Evolutionary conservation across 345 rosid species (phyloP).

Genomic region (Clausena lansium): DNA sequence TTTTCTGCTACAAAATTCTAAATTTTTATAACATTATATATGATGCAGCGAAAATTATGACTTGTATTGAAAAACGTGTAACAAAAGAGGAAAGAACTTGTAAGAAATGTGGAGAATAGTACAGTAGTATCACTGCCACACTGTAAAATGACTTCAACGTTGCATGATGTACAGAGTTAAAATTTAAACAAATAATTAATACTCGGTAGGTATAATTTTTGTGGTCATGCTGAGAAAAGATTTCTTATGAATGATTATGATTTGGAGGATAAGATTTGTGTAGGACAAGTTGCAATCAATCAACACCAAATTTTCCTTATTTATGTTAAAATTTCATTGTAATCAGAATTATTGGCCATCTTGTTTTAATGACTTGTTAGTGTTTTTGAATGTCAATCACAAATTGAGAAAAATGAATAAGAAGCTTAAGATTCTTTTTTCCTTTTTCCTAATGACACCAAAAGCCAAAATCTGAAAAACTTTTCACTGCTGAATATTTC

Average conservation of each 20-base stretch:
- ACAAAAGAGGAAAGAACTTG: not conserved
- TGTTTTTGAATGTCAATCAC: not conserved
- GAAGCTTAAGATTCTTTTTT: conserved; percentile 35
- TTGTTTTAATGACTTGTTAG: conserved; percentile 11
- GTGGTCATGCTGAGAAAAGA: not conserved
- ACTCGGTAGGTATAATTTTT: not conserved
- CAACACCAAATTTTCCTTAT: conserved; percentile 34
- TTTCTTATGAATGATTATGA: not conserved
- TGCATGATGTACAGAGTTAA: no score
- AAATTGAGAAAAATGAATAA: conserved; percentile 12
- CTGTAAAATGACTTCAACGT: not conserved
- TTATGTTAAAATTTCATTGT: conserved; percentile 20
- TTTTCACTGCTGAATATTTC: conserved; percentile 28
- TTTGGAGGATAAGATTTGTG: conserved; percentile 7
- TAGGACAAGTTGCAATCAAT: conserved; percentile 36
- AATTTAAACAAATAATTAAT: no score
- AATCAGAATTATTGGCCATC: conserved; percentile 25
- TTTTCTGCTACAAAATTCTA: not conserved
- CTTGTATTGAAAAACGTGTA: not conserved
- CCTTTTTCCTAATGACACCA: conserved; percentile 1
- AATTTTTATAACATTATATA: no score
- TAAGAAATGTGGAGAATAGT: no score
- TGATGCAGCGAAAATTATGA: not conserved
- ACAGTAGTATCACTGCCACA: no score
- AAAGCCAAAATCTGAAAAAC: conserved; percentile 23